Percentiles rank a stretch among this genome's conserved stretches.
These are phyloP conservation scores for Coemansia sp. DNA, from an alignment of 192 early-diverging fungal species.

Conservation along the genomic window DNA sequence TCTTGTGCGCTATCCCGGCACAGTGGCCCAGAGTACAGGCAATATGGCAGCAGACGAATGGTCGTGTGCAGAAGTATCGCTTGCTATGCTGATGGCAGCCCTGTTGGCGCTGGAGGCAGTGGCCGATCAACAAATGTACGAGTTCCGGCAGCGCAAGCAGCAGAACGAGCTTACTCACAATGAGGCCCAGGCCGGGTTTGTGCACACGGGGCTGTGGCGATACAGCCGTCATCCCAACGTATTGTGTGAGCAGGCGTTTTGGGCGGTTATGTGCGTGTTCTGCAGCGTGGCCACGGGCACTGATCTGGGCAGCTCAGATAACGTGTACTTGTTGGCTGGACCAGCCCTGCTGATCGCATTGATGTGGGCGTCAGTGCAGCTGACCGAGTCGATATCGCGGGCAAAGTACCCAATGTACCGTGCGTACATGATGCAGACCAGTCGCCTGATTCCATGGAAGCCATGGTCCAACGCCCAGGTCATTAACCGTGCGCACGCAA, in stretches of 20 bases:
- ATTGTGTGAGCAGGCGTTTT: constrained; percentile 73
- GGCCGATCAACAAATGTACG: constrained; percentile 83
- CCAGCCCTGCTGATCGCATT: constrained; percentile 59
- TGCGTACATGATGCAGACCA: constrained; percentile 62
- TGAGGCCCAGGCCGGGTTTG: constrained; percentile 66
- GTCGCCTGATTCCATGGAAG: constrained; percentile 58
- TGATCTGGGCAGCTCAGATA: constrained; percentile 15
- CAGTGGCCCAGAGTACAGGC: background rate
- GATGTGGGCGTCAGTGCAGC: constrained; percentile 63
- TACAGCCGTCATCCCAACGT: constrained; percentile 85
- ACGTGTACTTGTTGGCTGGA: constrained; percentile 31
- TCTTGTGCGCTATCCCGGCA: background rate
- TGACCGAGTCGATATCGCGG: constrained; percentile 65
- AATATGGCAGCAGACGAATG: constrained; percentile 14
- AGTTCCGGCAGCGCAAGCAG: constrained; percentile 62
- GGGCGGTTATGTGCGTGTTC: constrained; percentile 55
- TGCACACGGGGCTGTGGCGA: constrained; percentile 68
- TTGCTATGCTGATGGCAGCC: constrained; percentile 44
- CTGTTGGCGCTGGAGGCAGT: constrained; percentile 62
- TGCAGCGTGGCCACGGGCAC: background rate
- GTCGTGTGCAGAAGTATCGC: constrained; percentile 52
- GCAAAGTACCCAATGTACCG: constrained; percentile 78
- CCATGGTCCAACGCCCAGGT: constrained; percentile 26
- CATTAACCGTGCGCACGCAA: constrained; percentile 10
- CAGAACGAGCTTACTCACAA: constrained; percentile 19